Percentiles rank a stretch among this genome's conserved stretches.
phyloP scores from a whole-genome alignment of 2,329 filamentous ascomycete species.

The Aspergillus sp. region DNA sequence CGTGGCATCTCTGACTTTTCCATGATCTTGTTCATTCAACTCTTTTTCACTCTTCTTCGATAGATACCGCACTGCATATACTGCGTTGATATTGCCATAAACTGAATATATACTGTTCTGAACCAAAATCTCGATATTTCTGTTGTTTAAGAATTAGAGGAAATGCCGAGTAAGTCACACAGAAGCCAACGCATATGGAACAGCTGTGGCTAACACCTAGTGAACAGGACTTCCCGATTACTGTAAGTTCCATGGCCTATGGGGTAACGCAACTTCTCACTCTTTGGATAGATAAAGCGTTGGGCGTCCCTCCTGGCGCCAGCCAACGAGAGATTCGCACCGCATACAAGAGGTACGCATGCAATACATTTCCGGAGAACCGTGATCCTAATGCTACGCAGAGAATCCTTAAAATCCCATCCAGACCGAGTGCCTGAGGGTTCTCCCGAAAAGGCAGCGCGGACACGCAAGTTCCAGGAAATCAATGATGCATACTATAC shows the following conservation, averaged over 20 bases:
- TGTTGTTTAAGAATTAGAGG: neutral
- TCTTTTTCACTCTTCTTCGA: neutral
- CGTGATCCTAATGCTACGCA: slow-evolving; percentile 43
- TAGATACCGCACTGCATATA: neutral
- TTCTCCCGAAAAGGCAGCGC: slow-evolving; percentile 76
- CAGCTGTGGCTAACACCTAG: slow-evolving; percentile 1
- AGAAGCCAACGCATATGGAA: neutral
- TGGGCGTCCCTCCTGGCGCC: slow-evolving; percentile 72
- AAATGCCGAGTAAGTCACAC: slow-evolving; percentile 25
- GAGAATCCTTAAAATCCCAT: slow-evolving; percentile 83
- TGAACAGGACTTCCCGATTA: slow-evolving; percentile 36
- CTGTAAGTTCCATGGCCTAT: slow-evolving; percentile 31
- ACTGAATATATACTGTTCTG: neutral
- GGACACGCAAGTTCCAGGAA: slow-evolving; percentile 86
- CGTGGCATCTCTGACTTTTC: neutral
- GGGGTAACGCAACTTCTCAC: neutral
- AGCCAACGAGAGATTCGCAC: slow-evolving; percentile 81
- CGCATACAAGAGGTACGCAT: slow-evolving; percentile 82
- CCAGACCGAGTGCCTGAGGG: slow-evolving; percentile 84
- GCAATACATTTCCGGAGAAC: neutral
- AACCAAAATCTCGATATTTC: neutral
- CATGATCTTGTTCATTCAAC: neutral
- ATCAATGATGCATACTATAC: slow-evolving; percentile 94
- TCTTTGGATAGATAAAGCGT: slow-evolving; percentile 62
- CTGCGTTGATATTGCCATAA: neutral